A percentile compares a stretch with the other conserved stretches of the same genome.
Conservation (phyloP, 441 rosid genomes). For the Pelargonium cotyledonis region DNA sequence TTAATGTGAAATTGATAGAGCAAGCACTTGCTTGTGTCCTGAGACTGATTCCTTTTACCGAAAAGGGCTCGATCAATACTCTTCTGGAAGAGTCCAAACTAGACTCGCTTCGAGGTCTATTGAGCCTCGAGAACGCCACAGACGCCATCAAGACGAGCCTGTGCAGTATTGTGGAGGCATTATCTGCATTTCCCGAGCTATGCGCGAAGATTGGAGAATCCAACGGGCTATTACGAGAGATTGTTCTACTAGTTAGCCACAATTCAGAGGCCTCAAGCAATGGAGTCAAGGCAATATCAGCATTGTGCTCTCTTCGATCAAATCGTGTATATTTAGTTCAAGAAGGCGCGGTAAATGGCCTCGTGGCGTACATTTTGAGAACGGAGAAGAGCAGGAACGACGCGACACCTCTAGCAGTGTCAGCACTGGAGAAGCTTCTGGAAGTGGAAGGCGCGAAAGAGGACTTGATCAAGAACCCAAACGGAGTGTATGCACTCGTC, state of each 20-base stretch:
- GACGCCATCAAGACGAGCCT: slow-evolving; percentile 26
- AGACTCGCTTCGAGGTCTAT: slow-evolving; percentile 26
- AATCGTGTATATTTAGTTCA: slow-evolving; percentile 32
- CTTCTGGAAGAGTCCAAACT: slow-evolving; percentile 33
- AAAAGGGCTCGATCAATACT: slow-evolving; percentile 28
- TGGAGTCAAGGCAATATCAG: slow-evolving; percentile 38
- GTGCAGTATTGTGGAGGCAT: slow-evolving; percentile 34
- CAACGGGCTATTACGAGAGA: slow-evolving; percentile 18
- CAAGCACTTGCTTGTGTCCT: slow-evolving; percentile 31
- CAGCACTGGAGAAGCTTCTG: slow-evolving; percentile 32
- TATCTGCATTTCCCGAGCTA: slow-evolving; percentile 33
- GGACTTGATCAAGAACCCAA: slow-evolving; percentile 27
- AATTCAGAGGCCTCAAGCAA: slow-evolving; percentile 23
- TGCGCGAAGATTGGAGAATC: slow-evolving; percentile 25
- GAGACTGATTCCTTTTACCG: slow-evolving; percentile 26
- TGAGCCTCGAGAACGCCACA: slow-evolving; percentile 29
- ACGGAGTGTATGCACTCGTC: slow-evolving; percentile 37
- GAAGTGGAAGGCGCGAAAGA: slow-evolving; percentile 29
- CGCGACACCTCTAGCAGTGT: slow-evolving; percentile 29
- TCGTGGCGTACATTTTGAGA: slow-evolving; percentile 27
- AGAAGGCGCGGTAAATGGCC: slow-evolving; percentile 27
- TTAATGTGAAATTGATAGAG: slow-evolving; percentile 26
- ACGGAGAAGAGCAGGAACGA: slow-evolving; percentile 23
- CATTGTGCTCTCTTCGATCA: slow-evolving; percentile 34
- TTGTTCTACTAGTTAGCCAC: slow-evolving; percentile 26